Evolutionary conservation across 805 yeast species (phyloP).

Genomic region (Metschnikowia gelsemii): DNA sequence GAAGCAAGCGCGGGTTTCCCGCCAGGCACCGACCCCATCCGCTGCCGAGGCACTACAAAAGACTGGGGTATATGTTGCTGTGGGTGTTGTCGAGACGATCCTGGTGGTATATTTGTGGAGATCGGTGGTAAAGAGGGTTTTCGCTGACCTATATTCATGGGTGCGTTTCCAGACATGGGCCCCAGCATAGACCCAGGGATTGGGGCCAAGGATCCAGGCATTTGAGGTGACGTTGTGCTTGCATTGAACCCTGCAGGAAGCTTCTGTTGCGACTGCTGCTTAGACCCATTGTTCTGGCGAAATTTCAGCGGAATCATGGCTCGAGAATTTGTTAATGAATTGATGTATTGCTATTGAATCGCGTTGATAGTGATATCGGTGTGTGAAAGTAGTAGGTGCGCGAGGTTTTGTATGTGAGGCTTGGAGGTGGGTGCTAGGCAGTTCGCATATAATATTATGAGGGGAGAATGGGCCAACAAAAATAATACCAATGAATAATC

Average conservation of each 20-base stretch:
- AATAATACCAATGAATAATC: neutral
- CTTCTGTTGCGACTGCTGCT: neutral
- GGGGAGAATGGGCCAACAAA: too few relatives aligned
- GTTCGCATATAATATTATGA: too few relatives aligned
- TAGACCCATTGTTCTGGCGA: conserved; percentile 10
- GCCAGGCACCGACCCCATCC: conserved; percentile 5
- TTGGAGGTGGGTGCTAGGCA: neutral
- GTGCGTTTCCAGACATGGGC: conserved; percentile 6
- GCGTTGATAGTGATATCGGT: too few relatives aligned
- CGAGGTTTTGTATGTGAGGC: conserved; percentile 1
- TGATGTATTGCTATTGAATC: too few relatives aligned
- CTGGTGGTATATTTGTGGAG: conserved; percentile 2
- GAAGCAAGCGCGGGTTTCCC: conserved; percentile 1
- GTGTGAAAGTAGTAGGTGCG: too few relatives aligned
- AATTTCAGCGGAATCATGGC: conserved; percentile 17
- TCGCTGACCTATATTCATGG: conserved; percentile 3
- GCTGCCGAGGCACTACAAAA: conserved; percentile 9
- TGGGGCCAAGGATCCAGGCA: neutral
- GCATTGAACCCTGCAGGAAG: too few relatives aligned
- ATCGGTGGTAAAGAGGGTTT: conserved; percentile 1
- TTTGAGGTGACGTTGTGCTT: neutral
- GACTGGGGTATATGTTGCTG: neutral
- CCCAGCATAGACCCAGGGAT: conserved; percentile 1
- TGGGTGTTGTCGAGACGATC: neutral
- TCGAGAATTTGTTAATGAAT: neutral